Conservation (phyloP, 2,329 filamentous ascomycete genomes). For the Calycina herbarum region DNA sequence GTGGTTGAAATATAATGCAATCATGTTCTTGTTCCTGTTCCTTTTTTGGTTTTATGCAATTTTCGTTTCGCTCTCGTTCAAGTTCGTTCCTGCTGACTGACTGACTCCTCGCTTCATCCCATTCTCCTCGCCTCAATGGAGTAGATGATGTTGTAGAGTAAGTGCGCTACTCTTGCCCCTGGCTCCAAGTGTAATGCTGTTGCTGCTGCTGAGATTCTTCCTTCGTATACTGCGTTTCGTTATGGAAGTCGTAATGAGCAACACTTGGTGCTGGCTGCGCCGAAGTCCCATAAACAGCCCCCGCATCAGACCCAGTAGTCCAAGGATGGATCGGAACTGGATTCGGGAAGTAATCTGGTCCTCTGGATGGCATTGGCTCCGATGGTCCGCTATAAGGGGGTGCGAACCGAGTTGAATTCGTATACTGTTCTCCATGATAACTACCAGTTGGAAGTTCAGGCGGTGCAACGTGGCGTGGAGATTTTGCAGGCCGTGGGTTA, state of each 20-base stretch:
- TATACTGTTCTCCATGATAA: constrained; percentile 27
- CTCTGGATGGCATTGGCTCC: constrained; percentile 26
- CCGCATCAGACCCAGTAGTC: constrained; percentile 28
- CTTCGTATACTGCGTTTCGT: constrained; percentile 28
- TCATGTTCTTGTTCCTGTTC: background rate
- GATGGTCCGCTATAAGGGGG: constrained; percentile 24
- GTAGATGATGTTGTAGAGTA: background rate
- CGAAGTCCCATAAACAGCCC: constrained; percentile 27
- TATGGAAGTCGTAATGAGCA: constrained; percentile 31
- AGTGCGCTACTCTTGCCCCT: constrained; percentile 17
- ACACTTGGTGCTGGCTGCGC: constrained; percentile 17
- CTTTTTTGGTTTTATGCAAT: background rate
- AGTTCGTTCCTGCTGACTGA: background rate
- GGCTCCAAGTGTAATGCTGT: constrained; percentile 35
- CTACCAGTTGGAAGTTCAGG: constrained; percentile 27
- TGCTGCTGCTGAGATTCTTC: constrained; percentile 29
- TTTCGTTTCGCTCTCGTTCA: background rate
- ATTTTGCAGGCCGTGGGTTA: constrained; percentile 37
- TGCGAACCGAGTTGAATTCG: constrained; percentile 25
- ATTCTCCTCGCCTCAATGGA: background rate
- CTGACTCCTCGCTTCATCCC: background rate
- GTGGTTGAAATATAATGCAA: background rate
- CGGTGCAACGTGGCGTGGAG: constrained; percentile 35
- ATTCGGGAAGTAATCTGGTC: constrained; percentile 29
- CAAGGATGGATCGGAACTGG: constrained; percentile 28